A percentile compares a stretch with the other conserved stretches of the same genome.
Evolutionary conservation across 2,329 filamentous ascomycete species (phyloP).

Genomic region (Fusarium concolor): DNA sequence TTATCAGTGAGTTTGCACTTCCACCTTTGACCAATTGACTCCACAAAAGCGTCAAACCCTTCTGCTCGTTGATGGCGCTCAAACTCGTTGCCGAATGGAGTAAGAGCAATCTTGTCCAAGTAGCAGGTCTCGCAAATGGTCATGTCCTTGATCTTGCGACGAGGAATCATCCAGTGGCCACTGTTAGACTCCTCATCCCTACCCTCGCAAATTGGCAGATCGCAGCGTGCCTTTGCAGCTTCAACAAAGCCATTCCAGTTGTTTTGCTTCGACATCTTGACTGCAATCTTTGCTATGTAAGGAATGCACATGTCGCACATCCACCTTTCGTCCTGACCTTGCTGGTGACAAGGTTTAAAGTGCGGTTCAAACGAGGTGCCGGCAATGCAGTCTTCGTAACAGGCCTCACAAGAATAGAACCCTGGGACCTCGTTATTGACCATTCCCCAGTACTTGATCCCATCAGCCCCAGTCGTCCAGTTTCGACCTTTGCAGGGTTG

Average conservation of each 20-base stretch:
- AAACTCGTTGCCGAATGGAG: conserved; percentile 47
- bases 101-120: conserved; percentile 50
- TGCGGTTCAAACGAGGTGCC: conserved; percentile 46
- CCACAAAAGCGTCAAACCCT: conserved; percentile 43
- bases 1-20: conserved; percentile 43
- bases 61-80: conserved; percentile 26
- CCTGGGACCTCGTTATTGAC: conserved; percentile 46
- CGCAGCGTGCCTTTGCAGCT: conserved; percentile 36
- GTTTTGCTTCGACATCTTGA: conserved; percentile 32
- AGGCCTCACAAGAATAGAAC: conserved; percentile 55
- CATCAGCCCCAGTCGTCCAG: conserved; percentile 38
- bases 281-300: conserved; percentile 40
- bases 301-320: conserved; percentile 48
- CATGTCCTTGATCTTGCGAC: conserved; percentile 43
- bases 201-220: conserved; percentile 48
- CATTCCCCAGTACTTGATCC: conserved; percentile 50
- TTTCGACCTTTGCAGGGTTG: conserved; percentile 47
- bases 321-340: conserved; percentile 49
- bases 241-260: conserved; percentile 50
- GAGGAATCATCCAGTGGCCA: conserved; percentile 46
- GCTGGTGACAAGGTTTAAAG: conserved; percentile 46
- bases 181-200: conserved; percentile 37
- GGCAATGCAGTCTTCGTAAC: conserved; percentile 51
- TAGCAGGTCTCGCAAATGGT: conserved; percentile 52
- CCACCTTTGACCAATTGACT: conserved; percentile 37